A percentile compares a stretch with the other conserved stretches of the same genome.
These are phyloP conservation scores for Aspergillus hiratsukae DNA, from an alignment of 2,329 filamentous ascomycete genomes.

Conservation along the genomic window DNA sequence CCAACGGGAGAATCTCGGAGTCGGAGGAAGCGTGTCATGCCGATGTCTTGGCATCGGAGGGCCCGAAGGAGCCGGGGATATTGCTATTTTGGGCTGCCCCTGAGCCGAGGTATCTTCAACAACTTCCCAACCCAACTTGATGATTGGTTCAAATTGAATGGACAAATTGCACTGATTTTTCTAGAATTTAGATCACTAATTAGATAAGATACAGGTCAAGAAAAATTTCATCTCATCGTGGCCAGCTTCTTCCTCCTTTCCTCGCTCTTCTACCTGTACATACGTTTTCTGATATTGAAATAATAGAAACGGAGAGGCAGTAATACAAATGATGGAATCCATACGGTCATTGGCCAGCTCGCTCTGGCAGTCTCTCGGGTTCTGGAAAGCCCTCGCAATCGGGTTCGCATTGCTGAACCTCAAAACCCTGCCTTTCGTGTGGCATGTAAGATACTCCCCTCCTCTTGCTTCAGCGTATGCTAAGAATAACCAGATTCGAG, in stretches of 20 bases:
- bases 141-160: background rate
- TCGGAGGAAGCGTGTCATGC: too few species aligned
- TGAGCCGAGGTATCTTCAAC: background rate
- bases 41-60: background rate
- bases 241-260: background rate
- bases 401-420: slow-evolving; percentile 24
- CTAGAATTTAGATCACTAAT: background rate
- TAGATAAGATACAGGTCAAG: background rate
- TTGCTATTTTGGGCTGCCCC: background rate
- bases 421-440: slow-evolving; percentile 25
- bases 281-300: background rate
- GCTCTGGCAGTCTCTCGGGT: slow-evolving; percentile 9
- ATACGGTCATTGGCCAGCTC: slow-evolving; percentile 8
- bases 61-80: background rate
- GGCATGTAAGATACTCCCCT: slow-evolving; percentile 24
- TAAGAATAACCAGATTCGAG: slow-evolving; percentile 44
- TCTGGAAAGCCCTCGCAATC: slow-evolving; percentile 23
- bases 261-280: background rate
- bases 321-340: slow-evolving; percentile 5
- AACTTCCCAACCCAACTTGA: background rate
- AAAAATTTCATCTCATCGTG: background rate
- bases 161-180: background rate
- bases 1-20: too few species aligned
- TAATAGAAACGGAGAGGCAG: too few species aligned
- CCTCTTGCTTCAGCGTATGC: background rate